Evolutionary conservation across 257 asterid genomes (phyloP).

Genomic region (Pogostemon cablin): DNA sequence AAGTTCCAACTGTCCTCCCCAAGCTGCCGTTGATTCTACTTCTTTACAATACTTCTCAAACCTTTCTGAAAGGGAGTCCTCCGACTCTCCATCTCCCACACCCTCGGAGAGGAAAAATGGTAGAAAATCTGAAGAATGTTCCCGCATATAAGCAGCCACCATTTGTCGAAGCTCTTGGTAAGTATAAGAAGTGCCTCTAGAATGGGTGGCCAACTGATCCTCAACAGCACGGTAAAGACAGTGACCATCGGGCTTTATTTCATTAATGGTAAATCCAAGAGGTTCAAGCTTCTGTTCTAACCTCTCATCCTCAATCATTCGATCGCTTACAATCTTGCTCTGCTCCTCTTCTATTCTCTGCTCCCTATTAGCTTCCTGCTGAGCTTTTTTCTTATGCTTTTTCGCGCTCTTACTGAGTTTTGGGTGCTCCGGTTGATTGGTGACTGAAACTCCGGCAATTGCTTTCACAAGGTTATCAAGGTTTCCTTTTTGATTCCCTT

Average conservation of each 20-base stretch:
- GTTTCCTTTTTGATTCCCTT: constrained; percentile 52
- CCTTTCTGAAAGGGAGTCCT: constrained; percentile 52
- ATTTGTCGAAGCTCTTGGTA: constrained; percentile 76
- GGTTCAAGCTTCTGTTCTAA: constrained; percentile 76
- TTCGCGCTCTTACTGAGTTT: constrained; percentile 74
- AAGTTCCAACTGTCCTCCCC: constrained; percentile 99
- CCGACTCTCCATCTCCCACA: constrained; percentile 50
- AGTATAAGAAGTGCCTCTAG: constrained; percentile 63
- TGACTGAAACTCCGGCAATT: constrained; percentile 83
- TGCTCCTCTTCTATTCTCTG: constrained; percentile 91
- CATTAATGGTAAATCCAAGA: constrained; percentile 73
- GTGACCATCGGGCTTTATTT: constrained; percentile 95
- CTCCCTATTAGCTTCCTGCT: constrained; percentile 93
- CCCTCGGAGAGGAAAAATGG: constrained; percentile 84
- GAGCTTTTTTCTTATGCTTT: constrained; percentile 87
- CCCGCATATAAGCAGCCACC: constrained; percentile 89
- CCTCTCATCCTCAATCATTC: constrained; percentile 60
- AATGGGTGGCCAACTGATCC: constrained; percentile 66
- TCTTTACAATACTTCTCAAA: constrained; percentile 86
- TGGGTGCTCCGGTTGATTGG: constrained; percentile 57
- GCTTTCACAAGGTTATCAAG: constrained; percentile 80
- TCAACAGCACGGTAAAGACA: constrained; percentile 97
- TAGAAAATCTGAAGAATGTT: constrained; percentile 63
- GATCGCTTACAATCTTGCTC: constrained; percentile 69
- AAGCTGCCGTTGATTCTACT: constrained; percentile 85